Evolutionary conservation across 495 filamentous ascomycete genomes (phyloP).

Genomic region (Geoglossum glabrum): DNA sequence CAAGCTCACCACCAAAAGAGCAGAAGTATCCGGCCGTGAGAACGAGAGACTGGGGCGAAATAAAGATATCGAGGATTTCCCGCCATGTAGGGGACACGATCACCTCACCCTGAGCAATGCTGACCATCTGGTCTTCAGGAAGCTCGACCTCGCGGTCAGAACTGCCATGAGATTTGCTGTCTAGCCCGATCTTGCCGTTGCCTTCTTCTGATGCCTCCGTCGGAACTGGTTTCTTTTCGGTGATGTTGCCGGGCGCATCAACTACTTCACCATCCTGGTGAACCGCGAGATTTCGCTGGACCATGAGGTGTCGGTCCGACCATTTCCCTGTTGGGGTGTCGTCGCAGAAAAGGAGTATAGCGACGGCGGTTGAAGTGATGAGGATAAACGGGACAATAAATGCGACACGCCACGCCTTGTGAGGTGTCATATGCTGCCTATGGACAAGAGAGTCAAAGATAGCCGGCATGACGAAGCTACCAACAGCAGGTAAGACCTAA

Average conservation of each 20-base stretch:
- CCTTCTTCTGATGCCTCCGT: conserved; percentile 15
- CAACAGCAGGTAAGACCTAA: neutral
- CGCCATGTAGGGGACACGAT: conserved; percentile 43
- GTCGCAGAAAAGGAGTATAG: conserved; percentile 53
- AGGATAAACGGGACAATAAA: conserved; percentile 72
- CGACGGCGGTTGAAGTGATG: conserved; percentile 40
- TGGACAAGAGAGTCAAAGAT: conserved; percentile 64
- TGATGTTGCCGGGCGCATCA: conserved; percentile 31
- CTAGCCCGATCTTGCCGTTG: conserved; percentile 22
- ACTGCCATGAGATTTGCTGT: neutral
- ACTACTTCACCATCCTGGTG: conserved; percentile 28
- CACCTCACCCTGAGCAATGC: conserved; percentile 38
- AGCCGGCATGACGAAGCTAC: conserved; percentile 82
- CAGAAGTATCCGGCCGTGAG: conserved; percentile 59
- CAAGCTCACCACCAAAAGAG: conserved; percentile 68
- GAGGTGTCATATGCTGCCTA: conserved; percentile 31
- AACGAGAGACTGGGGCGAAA: conserved; percentile 46
- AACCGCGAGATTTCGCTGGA: conserved; percentile 23
- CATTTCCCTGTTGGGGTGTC: conserved; percentile 75
- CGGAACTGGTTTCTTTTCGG: conserved; percentile 27
- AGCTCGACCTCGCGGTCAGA: conserved; percentile 6
- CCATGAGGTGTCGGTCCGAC: conserved; percentile 42
- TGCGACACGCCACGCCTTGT: conserved; percentile 64
- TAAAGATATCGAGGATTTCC: conserved; percentile 34
- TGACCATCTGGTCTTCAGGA: conserved; percentile 36